Evolutionary conservation across 2,329 filamentous ascomycete species (phyloP).

Genomic region (Aspergillus hortae): DNA sequence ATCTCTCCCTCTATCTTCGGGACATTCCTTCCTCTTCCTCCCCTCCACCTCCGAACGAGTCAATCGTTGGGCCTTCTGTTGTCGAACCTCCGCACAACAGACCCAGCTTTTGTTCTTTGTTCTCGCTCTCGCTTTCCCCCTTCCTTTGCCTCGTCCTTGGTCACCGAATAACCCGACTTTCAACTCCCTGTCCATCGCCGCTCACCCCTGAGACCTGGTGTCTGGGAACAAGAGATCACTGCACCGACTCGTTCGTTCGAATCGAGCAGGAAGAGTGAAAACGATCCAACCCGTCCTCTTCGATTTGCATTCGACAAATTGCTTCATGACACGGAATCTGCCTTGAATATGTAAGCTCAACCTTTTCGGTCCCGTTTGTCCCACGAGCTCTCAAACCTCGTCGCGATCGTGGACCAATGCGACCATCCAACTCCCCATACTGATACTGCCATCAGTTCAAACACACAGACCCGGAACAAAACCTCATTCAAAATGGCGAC

Average conservation of each 20-base stretch:
- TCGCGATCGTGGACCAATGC: background rate
- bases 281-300: background rate
- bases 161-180: background rate
- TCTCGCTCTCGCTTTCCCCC: background rate
- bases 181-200: background rate
- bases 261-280: background rate
- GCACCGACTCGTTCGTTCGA: no score
- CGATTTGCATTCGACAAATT: background rate
- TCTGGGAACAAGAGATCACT: no score
- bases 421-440: background rate
- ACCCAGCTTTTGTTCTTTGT: background rate
- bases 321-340: background rate
- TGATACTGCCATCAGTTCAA: background rate
- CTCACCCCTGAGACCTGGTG: background rate
- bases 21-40: background rate
- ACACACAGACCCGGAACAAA: background rate
- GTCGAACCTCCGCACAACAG: background rate
- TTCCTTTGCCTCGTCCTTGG: background rate
- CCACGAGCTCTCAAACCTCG: background rate
- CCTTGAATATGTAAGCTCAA: background rate
- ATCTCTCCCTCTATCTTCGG: background rate
- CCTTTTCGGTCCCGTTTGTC: background rate
- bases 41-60: conserved; percentile 3
- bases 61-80: conserved; percentile 6
- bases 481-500: conserved; percentile 38